Conservation (phyloP, 2,329 filamentous ascomycete species). For the Tolypocladium cylindrosporum region DNA sequence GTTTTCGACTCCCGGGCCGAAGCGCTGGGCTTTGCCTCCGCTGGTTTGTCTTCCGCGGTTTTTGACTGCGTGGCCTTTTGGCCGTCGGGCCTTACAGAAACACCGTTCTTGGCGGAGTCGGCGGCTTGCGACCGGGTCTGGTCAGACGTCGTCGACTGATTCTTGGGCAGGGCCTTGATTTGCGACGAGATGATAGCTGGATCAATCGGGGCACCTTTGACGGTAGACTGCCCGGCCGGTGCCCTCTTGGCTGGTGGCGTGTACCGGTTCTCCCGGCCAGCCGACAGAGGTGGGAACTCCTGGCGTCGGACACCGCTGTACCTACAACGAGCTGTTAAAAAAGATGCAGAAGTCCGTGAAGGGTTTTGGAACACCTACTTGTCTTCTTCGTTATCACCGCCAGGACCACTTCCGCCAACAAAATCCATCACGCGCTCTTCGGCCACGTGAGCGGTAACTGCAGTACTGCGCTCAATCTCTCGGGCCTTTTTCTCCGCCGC, state of each 20-base stretch:
- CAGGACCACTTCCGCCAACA: slow-evolving; percentile 51
- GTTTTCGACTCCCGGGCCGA: slow-evolving; percentile 18
- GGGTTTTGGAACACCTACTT: slow-evolving; percentile 43
- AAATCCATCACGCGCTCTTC: slow-evolving; percentile 75
- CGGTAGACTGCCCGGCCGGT: slow-evolving; percentile 61
- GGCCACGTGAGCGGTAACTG: slow-evolving; percentile 72
- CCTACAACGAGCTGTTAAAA: slow-evolving; percentile 29
- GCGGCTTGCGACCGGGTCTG: slow-evolving; percentile 12
- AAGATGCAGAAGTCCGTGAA: background rate
- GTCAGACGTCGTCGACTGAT: slow-evolving; percentile 16
- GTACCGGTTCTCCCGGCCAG: slow-evolving; percentile 58
- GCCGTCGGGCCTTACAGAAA: slow-evolving; percentile 14
- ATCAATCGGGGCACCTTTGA: slow-evolving; percentile 69
- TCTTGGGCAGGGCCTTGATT: slow-evolving; percentile 41
- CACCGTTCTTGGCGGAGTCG: slow-evolving; percentile 20
- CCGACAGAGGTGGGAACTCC: slow-evolving; percentile 57
- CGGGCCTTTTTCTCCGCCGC: slow-evolving; percentile 75
- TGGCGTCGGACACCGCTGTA: slow-evolving; percentile 86
- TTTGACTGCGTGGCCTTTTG: slow-evolving; percentile 19
- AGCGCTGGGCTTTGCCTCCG: slow-evolving; percentile 16
- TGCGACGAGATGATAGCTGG: slow-evolving; percentile 88
- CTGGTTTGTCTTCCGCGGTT: slow-evolving; percentile 18
- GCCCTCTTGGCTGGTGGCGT: slow-evolving; percentile 82
- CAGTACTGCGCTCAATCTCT: slow-evolving; percentile 72
- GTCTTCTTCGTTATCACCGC: slow-evolving; percentile 80